A percentile compares a stretch with the other conserved stretches of the same genome.
phyloP scores from a whole-genome alignment of 192 early-diverging fungal species.

The Umbelopsis vinacea region DNA sequence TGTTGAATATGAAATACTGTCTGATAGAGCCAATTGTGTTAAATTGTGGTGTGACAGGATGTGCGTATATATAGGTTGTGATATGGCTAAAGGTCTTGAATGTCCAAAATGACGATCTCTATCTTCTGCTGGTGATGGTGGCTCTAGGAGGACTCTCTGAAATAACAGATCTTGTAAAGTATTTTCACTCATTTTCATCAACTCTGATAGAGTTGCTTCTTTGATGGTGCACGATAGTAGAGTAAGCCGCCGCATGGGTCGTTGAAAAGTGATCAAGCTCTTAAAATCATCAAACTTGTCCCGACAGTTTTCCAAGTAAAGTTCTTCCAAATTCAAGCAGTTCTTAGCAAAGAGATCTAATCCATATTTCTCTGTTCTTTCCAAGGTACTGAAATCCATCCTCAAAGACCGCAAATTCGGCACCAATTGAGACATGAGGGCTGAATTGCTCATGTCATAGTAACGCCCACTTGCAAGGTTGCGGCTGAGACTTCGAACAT shows the following conservation, averaged over 20 bases:
- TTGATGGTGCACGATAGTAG: constrained; percentile 35
- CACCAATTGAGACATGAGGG: constrained; percentile 35
- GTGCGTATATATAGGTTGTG: constrained; percentile 24
- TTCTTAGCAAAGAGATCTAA: constrained; percentile 30
- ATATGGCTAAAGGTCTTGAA: constrained; percentile 19
- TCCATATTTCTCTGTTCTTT: constrained; percentile 35
- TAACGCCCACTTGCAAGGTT: constrained; percentile 32
- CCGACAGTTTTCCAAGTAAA: constrained; percentile 39
- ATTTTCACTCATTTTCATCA: constrained; percentile 1
- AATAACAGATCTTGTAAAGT: constrained; percentile 27
- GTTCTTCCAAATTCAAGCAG: constrained; percentile 32
- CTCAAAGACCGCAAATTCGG: constrained; percentile 34
- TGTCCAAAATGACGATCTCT: background rate
- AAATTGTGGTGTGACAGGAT: constrained; percentile 26
- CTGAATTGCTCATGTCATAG: constrained; percentile 37
- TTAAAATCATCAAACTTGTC: constrained; percentile 41
- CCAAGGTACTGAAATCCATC: constrained; percentile 36
- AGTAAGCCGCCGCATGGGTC: constrained; percentile 24
- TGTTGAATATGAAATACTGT: constrained; percentile 26
- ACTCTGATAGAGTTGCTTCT: constrained; percentile 12
- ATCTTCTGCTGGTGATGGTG: constrained; percentile 11
- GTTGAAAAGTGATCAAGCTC: constrained; percentile 22
- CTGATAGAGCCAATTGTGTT: constrained; percentile 31
- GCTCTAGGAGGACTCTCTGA: constrained; percentile 33
- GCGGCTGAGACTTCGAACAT: constrained; percentile 37